These are phyloP conservation scores for Pleurotus pulmonarius DNA, from an alignment of 768 basidiomycete species.

Conservation along the genomic window DNA sequence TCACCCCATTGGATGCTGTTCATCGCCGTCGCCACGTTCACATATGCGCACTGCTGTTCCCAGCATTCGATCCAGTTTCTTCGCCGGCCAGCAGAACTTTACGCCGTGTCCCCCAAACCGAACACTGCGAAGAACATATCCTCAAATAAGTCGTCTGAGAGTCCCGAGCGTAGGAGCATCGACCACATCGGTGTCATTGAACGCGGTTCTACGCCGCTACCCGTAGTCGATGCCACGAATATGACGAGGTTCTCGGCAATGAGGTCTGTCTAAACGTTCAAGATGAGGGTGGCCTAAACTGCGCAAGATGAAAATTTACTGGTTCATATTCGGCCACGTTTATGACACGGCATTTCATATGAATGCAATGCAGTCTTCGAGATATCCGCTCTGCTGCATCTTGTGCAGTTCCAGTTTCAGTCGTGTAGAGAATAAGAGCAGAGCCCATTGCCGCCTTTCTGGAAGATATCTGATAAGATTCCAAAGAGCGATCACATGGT, in stretches of 20 bases:
- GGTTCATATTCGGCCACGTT: slow-evolving; percentile 41
- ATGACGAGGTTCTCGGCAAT: slow-evolving; percentile 64
- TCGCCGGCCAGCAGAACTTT: slow-evolving; percentile 94
- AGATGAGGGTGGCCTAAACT: neutral
- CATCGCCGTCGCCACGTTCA: slow-evolving; percentile 77
- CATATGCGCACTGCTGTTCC: slow-evolving; percentile 61
- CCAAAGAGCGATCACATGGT: too few species aligned
- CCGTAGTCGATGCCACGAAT: slow-evolving; percentile 83
- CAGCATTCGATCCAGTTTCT: slow-evolving; percentile 68
- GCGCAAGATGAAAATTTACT: slow-evolving; percentile 17
- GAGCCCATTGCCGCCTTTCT: neutral
- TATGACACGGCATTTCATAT: slow-evolving; percentile 41
- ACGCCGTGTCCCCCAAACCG: slow-evolving; percentile 82
- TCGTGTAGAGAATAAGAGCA: slow-evolving; percentile 73
- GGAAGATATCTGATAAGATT: neutral
- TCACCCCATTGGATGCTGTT: slow-evolving; percentile 79
- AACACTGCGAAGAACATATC: slow-evolving; percentile 76
- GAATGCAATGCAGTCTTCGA: slow-evolving; percentile 63
- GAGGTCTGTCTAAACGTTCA: slow-evolving; percentile 36
- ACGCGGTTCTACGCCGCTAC: slow-evolving; percentile 77
- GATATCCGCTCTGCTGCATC: slow-evolving; percentile 77
- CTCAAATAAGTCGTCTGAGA: slow-evolving; percentile 78
- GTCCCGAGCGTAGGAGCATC: slow-evolving; percentile 70
- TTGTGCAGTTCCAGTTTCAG: slow-evolving; percentile 89
- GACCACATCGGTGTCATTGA: slow-evolving; percentile 79